Evolutionary conservation across 192 early-diverging fungal genomes (phyloP).

Genomic region (Coemansia sp.): DNA sequence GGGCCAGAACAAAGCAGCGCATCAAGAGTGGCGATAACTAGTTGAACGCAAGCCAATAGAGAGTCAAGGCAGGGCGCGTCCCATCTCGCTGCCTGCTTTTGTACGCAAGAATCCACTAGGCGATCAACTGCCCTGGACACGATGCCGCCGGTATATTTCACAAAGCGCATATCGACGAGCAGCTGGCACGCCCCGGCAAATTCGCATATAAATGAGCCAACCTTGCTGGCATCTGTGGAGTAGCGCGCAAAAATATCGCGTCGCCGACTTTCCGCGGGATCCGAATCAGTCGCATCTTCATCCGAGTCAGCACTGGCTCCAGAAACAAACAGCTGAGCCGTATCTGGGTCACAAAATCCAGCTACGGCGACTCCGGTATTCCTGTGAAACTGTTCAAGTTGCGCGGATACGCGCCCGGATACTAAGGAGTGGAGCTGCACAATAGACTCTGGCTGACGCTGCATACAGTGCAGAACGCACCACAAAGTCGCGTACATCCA

Average conservation of each 20-base stretch:
- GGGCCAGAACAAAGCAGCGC: conserved; percentile 6
- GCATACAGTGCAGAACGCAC: conserved; percentile 13
- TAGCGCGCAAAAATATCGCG: not conserved
- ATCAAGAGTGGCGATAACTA: conserved; percentile 12
- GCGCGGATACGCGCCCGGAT: not conserved
- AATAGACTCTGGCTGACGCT: not conserved
- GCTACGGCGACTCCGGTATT: not conserved
- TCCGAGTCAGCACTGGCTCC: not conserved
- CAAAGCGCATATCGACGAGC: conserved; percentile 4
- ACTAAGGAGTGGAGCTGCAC: not conserved
- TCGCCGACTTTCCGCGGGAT: not conserved
- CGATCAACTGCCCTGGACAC: conserved; percentile 10
- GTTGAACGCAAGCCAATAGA: not conserved
- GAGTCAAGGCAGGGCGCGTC: conserved; percentile 8
- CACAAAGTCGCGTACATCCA: conserved; percentile 21
- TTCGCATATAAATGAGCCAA: conserved; percentile 1
- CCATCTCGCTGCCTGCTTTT: conserved; percentile 18
- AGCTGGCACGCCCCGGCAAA: conserved; percentile 16
- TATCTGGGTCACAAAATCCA: not conserved
- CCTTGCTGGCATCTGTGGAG: not conserved
- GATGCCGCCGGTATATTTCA: not conserved
- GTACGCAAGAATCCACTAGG: conserved; percentile 3
- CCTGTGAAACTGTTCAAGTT: not conserved
- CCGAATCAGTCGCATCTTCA: not conserved
- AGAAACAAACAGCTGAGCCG: not conserved